Conservation (phyloP, 306 rosid species). For the Canavalia gladiata region DNA sequence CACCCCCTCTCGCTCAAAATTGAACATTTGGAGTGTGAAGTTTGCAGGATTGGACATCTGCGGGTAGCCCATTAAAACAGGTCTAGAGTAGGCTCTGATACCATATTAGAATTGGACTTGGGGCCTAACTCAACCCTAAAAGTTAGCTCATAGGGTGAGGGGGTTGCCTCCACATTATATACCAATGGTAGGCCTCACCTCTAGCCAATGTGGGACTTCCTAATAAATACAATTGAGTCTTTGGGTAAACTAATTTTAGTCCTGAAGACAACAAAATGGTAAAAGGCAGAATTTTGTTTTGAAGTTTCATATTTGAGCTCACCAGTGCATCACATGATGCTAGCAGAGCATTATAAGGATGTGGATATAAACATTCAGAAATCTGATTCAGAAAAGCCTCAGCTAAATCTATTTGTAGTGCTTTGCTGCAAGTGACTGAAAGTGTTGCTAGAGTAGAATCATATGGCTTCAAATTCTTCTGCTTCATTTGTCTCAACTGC, state of each 20-base stretch:
- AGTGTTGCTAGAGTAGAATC: slow-evolving; percentile 75
- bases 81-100: too few species aligned
- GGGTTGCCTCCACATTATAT: too few species aligned
- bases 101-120: too few species aligned
- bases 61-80: too few species aligned
- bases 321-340: slow-evolving; percentile 76
- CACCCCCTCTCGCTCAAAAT: too few species aligned
- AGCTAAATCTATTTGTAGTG: slow-evolving; percentile 72
- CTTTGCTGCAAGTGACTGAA: slow-evolving; percentile 71
- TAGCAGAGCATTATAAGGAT: slow-evolving; percentile 73
- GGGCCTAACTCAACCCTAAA: too few species aligned
- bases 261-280: slow-evolving; percentile 33
- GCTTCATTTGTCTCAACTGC: slow-evolving; percentile 76
- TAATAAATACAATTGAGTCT: background rate
- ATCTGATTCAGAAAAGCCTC: slow-evolving; percentile 76
- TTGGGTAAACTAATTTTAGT: slow-evolving; percentile 35
- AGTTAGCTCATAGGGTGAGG: too few species aligned
- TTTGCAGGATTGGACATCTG: too few species aligned
- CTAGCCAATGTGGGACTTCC: too few species aligned
- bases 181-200: too few species aligned
- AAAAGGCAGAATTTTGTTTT: slow-evolving; percentile 30
- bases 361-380: slow-evolving; percentile 49
- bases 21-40: too few species aligned
- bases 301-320: slow-evolving; percentile 52
- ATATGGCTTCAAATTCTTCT: slow-evolving; percentile 69